Evolutionary conservation across 2,329 filamentous ascomycete species (phyloP), one percentile per base, ranked within the genome.

Genomic region (Paecilomyces dactylethromorphus): DNA sequence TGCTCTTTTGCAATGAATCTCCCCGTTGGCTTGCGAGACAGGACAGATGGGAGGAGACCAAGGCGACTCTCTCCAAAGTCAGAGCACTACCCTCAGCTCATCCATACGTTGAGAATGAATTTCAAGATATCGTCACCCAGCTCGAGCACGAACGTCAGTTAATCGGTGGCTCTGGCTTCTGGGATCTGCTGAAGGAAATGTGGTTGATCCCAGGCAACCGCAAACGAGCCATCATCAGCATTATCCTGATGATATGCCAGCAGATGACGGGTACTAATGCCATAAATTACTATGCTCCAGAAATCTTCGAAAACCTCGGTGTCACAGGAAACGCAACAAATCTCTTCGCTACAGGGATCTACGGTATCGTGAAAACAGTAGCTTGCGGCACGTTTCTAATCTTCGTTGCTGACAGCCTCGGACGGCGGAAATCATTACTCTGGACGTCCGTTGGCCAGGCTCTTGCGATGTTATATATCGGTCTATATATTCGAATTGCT

Each of bases 271-370:
- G 77, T 31, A 73, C 84, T 53, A 85, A 85, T 59, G 82, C 83
- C 0, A 80, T 87, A 5, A 84, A 87, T 70, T 88, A 88, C 76
- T 89, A 90, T 64, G 84, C 86, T 0, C 88, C 88, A 0, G 81
- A 83, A 58, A 90, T 91, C 65, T 91, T 91, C 76, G 75, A 76
- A 52, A 81, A 84, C 64, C 78, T 90, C 2, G 88, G 88, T 18
- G 79, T 91, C 58, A 75, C 67, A 0, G 81, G 78, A 12, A 85
- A 81, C 5, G 71, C 81, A 45, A 79, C 82, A 49, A 84, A 82
- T 18, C 82, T 91, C 24, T 89, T 91, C 69, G 87, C 88, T 3
- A 90, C 88, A 0, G 88, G 88, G 49, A 82, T 91, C 63, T 91
- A 90, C 68, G 88, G 88, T 26, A 81, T 90, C 57, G 83, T 89